Evolutionary conservation across 2,329 filamentous ascomycete genomes (phyloP), one percentile per base, ranked within the genome.

Genomic region (Botrytis medusae): DNA sequence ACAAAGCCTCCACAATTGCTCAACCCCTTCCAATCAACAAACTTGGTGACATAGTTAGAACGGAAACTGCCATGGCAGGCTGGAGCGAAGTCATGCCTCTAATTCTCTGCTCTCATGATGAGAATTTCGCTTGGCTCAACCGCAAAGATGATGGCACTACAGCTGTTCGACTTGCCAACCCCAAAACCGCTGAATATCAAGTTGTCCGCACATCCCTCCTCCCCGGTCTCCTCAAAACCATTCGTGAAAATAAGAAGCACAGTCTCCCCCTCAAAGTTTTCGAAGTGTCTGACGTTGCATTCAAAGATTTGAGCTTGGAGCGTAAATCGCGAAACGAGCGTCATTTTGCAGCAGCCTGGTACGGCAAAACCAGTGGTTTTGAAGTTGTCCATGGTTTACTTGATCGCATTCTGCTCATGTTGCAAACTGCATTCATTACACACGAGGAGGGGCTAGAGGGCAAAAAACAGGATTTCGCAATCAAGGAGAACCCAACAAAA

Each of bases 71-170:
- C 72, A 96, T 97, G 90, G 92, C 95, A 9, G 96, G 96, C 74
- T 99, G 96, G 96, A 92, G 90, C 72, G 96, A 99, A 85, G 95
- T 97, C 72, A 91, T 99, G 89, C 95, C 96, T 40, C 87, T 99
- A 42, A 98, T 97, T 78, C 89, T 99, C 72, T 99, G 96, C 87
- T 97, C 94, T 63, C 94, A 98, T 82, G 95, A 98, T 80, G 96
- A 99, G 87, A 99, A 99, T 85, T 99, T 98, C 82, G 91, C 88
- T 74, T 98, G 93, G 92, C 86, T 99, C 69, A 97, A 97, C 84
- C 92, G 94, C 80, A 90, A 91, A 80, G 95, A 98, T 78, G 93
- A 97, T 79, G 93, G 93, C 76, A 91, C 88, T 74, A 94, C 91
- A 0, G 94, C 93, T 42, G 90, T 98, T 77, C 91, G 90, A 79